A percentile compares a stretch with the other conserved stretches of the same genome.
Conservation (phyloP, 345 rosid species). For the Citrus maxima region DNA sequence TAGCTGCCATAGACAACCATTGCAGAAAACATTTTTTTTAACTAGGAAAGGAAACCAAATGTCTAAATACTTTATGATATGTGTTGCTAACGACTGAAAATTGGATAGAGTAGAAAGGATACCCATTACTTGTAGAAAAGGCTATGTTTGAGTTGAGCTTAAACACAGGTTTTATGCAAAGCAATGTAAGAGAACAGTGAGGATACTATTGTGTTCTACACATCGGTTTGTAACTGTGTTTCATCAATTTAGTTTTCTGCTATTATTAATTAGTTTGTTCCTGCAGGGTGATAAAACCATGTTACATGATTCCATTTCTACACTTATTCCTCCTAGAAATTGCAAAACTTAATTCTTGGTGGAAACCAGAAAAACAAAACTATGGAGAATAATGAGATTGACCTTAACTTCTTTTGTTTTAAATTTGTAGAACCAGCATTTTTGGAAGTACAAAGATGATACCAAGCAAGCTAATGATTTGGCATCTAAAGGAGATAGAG, state of each 20-base stretch:
- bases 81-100: too few relatives aligned
- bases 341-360: not conserved
- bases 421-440: conserved; percentile 51
- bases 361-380: not conserved
- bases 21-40: not conserved
- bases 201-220: not conserved
- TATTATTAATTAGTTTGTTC: not conserved
- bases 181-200: not conserved
- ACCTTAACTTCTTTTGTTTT: not conserved
- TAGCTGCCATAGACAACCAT: not conserved
- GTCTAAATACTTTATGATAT: not conserved
- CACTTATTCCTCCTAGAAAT: conserved; percentile 5
- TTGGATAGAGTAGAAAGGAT: too few relatives aligned
- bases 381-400: not conserved
- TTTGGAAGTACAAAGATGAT: conserved; percentile 63
- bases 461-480: conserved; percentile 50
- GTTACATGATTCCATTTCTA: not conserved
- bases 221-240: not conserved
- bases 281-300: not conserved
- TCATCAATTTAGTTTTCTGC: not conserved
- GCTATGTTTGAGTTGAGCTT: not conserved
- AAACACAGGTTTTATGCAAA: not conserved
- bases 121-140: too few relatives aligned
- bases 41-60: not conserved
- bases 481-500: conserved; percentile 50